These are phyloP conservation scores for Combretum micranthum DNA, from an alignment of 345 rosid genomes.

Conservation along the genomic window DNA sequence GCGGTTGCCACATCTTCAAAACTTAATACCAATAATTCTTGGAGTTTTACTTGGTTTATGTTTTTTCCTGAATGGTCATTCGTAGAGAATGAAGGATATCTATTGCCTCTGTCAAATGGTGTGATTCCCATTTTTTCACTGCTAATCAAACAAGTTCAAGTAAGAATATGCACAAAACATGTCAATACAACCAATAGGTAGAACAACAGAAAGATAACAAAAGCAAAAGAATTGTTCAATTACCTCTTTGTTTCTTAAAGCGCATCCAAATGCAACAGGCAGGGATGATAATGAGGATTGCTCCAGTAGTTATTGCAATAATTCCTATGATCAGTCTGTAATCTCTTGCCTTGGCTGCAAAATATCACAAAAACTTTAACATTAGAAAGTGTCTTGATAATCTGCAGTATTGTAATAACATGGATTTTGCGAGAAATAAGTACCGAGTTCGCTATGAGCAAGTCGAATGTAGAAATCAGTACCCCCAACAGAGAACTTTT, in stretches of 20 bases:
- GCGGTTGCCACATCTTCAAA: slow-evolving; percentile 33
- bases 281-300: background rate
- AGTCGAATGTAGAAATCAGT: slow-evolving; percentile 12
- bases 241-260: background rate
- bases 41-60: slow-evolving; percentile 6
- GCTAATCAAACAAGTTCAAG: too few relatives aligned
- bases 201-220: too few relatives aligned
- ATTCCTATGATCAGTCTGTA: too few relatives aligned
- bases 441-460: slow-evolving; percentile 9
- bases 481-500: slow-evolving; percentile 6
- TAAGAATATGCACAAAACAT: too few relatives aligned
- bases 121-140: too few relatives aligned
- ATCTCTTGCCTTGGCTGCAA: too few relatives aligned
- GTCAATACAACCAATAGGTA: too few relatives aligned
- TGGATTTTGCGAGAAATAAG: background rate
- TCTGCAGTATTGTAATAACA: too few relatives aligned
- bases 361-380: too few relatives aligned
- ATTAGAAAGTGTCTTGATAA: too few relatives aligned
- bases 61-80: background rate
- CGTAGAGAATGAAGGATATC: background rate
- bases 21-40: slow-evolving; percentile 23
- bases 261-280: background rate
- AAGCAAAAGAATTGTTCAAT: too few relatives aligned
- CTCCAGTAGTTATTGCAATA: background rate
- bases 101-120: background rate